Conservation (phyloP, 140 eudicot species). For the Senecio squalidus region DNA sequence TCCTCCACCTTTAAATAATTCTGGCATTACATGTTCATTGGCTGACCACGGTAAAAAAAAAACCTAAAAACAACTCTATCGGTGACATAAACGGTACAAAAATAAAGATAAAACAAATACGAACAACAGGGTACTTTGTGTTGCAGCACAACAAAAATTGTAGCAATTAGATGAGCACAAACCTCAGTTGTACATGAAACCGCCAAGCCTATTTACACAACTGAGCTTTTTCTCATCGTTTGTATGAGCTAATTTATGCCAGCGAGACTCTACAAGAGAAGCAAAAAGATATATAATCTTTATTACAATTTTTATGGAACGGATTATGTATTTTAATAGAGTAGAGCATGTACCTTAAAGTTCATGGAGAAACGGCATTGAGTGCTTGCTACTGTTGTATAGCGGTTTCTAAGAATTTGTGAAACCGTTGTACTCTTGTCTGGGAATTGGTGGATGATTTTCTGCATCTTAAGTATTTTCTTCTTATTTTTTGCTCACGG, state of each 20-base stretch:
- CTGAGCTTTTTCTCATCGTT: constrained; percentile 21
- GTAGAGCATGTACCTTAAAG: constrained; percentile 17
- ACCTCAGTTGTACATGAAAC: constrained; percentile 20
- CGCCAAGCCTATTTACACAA: constrained; percentile 32
- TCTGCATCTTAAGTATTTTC: constrained; percentile 1
- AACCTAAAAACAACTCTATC: constrained; percentile 4
- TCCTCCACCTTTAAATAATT: constrained; percentile 11
- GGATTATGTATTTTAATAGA: neutral
- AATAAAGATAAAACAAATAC: neutral
- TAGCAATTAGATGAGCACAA: constrained; percentile 30
- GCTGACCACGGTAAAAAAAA: neutral
- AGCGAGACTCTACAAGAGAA: constrained; percentile 25
- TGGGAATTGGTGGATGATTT: constrained; percentile 18
- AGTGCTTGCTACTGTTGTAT: constrained; percentile 13
- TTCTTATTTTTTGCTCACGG: constrained; percentile 47
- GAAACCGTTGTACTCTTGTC: constrained; percentile 50
- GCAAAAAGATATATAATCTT: neutral
- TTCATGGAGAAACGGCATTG: constrained; percentile 12
- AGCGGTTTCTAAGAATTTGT: constrained; percentile 40
- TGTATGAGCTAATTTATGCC: constrained; percentile 23
- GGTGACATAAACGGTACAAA: constrained; percentile 4
- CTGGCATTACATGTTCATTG: constrained; percentile 12
- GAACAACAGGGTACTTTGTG: constrained; percentile 23
- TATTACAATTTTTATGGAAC: neutral
- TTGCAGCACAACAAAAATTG: constrained; percentile 19